Conservation (phyloP, 1,284 basidiomycete genomes). For the Leccinum subatratum region DNA sequence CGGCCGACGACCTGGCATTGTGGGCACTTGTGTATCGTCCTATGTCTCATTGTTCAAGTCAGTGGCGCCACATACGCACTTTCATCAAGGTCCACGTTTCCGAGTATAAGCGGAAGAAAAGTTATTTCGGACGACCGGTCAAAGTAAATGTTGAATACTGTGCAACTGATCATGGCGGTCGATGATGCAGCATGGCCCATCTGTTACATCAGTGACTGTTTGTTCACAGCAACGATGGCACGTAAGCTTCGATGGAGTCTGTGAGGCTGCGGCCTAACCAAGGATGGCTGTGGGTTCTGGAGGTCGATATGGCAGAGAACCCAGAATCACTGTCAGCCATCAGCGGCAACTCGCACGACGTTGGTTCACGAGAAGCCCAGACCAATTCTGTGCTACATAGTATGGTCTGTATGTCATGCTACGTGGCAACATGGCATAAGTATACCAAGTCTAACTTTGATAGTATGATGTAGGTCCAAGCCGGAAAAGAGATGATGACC, state of each 20-base stretch:
- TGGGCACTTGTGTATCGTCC: neutral
- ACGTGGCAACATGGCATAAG: neutral
- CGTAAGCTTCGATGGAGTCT: neutral
- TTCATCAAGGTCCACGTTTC: neutral
- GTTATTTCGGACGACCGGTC: neutral
- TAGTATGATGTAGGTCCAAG: neutral
- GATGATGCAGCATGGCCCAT: neutral
- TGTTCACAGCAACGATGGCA: neutral
- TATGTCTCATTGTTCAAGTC: constrained; percentile 1
- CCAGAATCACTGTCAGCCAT: too few species aligned
- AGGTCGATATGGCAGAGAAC: neutral
- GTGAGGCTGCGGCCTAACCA: neutral
- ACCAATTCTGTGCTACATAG: neutral
- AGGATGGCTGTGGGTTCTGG: neutral
- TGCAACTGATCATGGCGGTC: neutral
- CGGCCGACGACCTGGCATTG: neutral
- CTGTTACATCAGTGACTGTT: neutral
- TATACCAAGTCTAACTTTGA: neutral
- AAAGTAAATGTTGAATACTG: neutral
- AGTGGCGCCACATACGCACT: neutral
- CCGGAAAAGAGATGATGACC: neutral
- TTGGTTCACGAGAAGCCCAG: neutral
- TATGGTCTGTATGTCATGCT: neutral
- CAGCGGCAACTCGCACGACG: too few species aligned
- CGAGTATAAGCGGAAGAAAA: neutral